Evolutionary conservation across 208 protist genomes (phyloP), one percentile per base, ranked within the genome.

Genomic region (Crithidia mellificae): DNA sequence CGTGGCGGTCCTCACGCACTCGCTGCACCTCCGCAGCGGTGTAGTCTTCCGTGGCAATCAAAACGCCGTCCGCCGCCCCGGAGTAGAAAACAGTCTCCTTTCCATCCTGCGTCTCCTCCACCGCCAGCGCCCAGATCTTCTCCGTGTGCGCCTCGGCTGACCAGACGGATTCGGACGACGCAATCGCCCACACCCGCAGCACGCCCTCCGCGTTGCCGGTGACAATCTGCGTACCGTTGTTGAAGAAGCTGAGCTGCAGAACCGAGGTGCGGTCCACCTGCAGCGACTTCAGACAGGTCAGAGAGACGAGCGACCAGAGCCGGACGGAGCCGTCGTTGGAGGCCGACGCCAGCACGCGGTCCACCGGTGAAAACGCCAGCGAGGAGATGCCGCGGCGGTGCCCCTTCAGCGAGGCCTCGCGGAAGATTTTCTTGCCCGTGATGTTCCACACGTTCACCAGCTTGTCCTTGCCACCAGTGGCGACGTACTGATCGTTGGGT

Each of bases 381-480:
- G 77, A 68, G 2, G 88, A 88, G n/a, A 97, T 76, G 17, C 81
- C 87, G 50, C 89, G 84, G 50, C 89, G 84, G 63, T 97, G 93
- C 0, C 93, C 93, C 47, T 86, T 90, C n/a, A 97, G 70, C 32
- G 80, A 71, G 1, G 74, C 76, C 67, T 94, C 88, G 20, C 80
- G 72, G 77, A 81, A 93, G 6, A 97, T 54, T 70, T 88, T 87
- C 72, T 94, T 95, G 6, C 90, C 87, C 0, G 54, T 84, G 20
- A 92, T 55, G 63, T 77, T 91, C 88, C 90, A 96, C 65, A 95
- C 67, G 61, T 90, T 83, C 32, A 94, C 78, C 17, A 68, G 39
- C 71, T 95, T 94, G 68, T 97, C 93, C 78, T 96, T 95, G 34
- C 93, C 91, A 17, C 85, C 91, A 2, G 93, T 94, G 32, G 91